phyloP scores from a whole-genome alignment of 495 filamentous ascomycete genomes.

The Acidiella bohemica region DNA sequence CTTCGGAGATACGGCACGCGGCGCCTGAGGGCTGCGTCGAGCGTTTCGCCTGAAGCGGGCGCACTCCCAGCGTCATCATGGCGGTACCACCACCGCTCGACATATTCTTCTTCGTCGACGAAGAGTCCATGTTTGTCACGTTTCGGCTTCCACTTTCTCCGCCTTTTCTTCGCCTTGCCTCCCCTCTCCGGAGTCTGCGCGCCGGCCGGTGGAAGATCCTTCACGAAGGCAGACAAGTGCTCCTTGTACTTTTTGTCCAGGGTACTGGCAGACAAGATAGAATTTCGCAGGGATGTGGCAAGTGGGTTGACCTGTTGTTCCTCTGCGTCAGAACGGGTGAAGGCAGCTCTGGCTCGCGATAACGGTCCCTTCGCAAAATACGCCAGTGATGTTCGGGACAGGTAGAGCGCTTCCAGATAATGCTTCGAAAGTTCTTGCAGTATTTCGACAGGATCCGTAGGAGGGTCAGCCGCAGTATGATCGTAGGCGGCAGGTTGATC shows the following conservation, averaged over 20 bases:
- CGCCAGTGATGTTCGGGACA: constrained; percentile 83
- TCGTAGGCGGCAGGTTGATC: no score
- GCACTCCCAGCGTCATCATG: constrained; percentile 33
- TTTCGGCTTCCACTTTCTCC: constrained; percentile 56
- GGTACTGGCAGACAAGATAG: constrained; percentile 55
- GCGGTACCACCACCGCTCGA: constrained; percentile 62
- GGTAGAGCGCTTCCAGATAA: constrained; percentile 80
- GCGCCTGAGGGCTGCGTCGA: constrained; percentile 41
- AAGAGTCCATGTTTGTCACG: constrained; percentile 67
- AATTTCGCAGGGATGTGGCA: constrained; percentile 51
- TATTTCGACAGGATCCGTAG: no score
- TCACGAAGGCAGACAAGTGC: constrained; percentile 52
- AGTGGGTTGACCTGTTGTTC: constrained; percentile 36
- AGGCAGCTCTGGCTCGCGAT: constrained; percentile 68
- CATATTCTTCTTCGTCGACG: constrained; percentile 56
- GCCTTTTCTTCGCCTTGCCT: constrained; percentile 29
- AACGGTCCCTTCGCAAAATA: constrained; percentile 96
- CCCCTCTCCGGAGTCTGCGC: constrained; percentile 19
- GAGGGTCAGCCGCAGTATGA: no score
- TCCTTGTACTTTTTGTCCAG: constrained; percentile 85
- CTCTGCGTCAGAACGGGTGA: constrained; percentile 40
- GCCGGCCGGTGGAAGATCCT: constrained; percentile 43
- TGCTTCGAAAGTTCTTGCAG: constrained; percentile 52
- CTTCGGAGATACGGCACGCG: constrained; percentile 51
- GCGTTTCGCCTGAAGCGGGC: constrained; percentile 31